Percentiles rank a stretch among this genome's conserved stretches.
These are phyloP conservation scores for Phialophora tarda DNA, from an alignment of 2,329 filamentous ascomycete species.

Conservation along the genomic window DNA sequence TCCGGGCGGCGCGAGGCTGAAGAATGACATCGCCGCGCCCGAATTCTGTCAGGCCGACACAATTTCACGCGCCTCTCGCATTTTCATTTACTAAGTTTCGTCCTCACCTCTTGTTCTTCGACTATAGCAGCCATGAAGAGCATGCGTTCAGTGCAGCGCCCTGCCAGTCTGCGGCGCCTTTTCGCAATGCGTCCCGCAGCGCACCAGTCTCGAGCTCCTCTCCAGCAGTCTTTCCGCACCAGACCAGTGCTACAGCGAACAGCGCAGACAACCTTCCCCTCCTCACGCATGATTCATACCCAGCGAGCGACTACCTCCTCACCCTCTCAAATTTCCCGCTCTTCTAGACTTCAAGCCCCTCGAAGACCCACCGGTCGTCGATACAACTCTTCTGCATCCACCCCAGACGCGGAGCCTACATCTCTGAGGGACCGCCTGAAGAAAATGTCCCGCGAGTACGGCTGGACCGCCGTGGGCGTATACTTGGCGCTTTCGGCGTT, in stretches of 20 bases:
- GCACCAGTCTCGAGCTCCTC: slow-evolving; percentile 22
- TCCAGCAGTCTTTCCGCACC: slow-evolving; percentile 33
- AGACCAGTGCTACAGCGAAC: slow-evolving; percentile 22
- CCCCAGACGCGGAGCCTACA: slow-evolving; percentile 42
- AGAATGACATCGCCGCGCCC: background rate
- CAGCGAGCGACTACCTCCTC: slow-evolving; percentile 19
- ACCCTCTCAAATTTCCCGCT: slow-evolving; percentile 18
- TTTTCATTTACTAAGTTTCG: background rate
- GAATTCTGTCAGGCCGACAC: background rate
- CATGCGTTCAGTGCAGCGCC: slow-evolving; percentile 29
- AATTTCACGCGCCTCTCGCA: slow-evolving; percentile 8
- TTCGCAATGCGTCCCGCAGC: slow-evolving; percentile 17
- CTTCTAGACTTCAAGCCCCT: slow-evolving; percentile 4
- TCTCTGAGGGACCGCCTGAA: slow-evolving; percentile 74
- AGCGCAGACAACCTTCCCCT: slow-evolving; percentile 3
- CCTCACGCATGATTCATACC: slow-evolving; percentile 23
- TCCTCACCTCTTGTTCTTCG: background rate
- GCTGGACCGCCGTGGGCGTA: slow-evolving; percentile 90
- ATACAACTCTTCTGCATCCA: slow-evolving; percentile 34
- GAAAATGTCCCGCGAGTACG: slow-evolving; percentile 88
- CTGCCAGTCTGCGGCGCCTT: slow-evolving; percentile 21
- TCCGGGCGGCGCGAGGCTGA: slow-evolving; percentile 4
- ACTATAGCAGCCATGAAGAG: slow-evolving; percentile 28
- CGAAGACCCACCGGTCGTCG: slow-evolving; percentile 28
- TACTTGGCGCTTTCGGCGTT: slow-evolving; percentile 82